Percentiles rank a stretch among this genome's conserved stretches.
Conservation (phyloP, 202 grass and related monocot genomes). For the Eragrostis tef region DNA sequence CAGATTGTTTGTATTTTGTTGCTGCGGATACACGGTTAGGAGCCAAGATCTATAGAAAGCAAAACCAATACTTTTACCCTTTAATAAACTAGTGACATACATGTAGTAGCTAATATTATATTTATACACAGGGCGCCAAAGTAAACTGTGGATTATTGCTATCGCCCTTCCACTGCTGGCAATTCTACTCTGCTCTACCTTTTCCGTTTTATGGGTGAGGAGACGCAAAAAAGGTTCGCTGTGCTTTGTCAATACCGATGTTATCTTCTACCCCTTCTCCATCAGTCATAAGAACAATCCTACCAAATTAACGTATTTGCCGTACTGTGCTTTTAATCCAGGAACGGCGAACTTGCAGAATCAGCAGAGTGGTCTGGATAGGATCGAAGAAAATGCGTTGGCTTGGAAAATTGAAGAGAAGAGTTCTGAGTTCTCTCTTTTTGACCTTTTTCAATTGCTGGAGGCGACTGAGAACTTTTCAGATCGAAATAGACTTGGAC, state of each 20-base stretch:
- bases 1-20: no score
- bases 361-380: neutral
- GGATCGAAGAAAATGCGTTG: slow-evolving; percentile 9
- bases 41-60: no score
- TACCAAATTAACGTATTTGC: neutral
- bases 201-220: slow-evolving; percentile 25
- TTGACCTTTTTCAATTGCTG: slow-evolving; percentile 29
- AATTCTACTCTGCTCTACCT: slow-evolving; percentile 21
- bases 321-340: slow-evolving; percentile 22
- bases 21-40: no score
- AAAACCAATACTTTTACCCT: no score
- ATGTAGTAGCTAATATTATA: neutral
- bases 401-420: slow-evolving; percentile 31
- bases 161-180: slow-evolving; percentile 22
- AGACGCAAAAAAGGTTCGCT: slow-evolving; percentile 33
- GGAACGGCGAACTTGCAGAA: neutral
- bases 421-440: slow-evolving; percentile 41
- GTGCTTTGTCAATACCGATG: neutral
- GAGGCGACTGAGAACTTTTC: slow-evolving; percentile 46
- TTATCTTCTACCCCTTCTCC: neutral
- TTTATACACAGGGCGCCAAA: slow-evolving; percentile 19
- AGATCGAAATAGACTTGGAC: slow-evolving; percentile 45
- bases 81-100: neutral
- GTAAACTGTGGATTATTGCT: slow-evolving; percentile 22
- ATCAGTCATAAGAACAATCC: neutral